Conservation (phyloP, 352 stramenopile genomes). For the Phytophthora tubulina region DNA sequence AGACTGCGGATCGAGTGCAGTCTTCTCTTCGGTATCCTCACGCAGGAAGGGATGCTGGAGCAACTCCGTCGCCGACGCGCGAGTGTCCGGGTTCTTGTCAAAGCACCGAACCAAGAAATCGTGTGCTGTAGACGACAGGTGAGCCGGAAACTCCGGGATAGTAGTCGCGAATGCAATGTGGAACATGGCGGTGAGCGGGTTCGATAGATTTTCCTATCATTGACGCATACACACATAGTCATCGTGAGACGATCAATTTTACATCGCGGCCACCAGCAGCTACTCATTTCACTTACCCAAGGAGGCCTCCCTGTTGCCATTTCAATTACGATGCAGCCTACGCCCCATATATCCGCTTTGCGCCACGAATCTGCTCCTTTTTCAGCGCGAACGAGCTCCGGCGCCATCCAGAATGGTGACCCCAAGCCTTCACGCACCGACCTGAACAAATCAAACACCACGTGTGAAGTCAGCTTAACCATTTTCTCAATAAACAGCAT, state of each 20-base stretch:
- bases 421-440: slow-evolving; percentile 83
- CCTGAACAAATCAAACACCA: slow-evolving; percentile 29
- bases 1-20: slow-evolving; percentile 29
- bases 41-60: slow-evolving; percentile 68
- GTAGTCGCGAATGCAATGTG: slow-evolving; percentile 77
- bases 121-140: slow-evolving; percentile 50
- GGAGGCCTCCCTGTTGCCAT: slow-evolving; percentile 90
- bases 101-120: slow-evolving; percentile 71
- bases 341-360: slow-evolving; percentile 93
- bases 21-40: slow-evolving; percentile 4
- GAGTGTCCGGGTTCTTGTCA: slow-evolving; percentile 64
- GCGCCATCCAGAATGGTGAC: slow-evolving; percentile 96
- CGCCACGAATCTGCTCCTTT: slow-evolving; percentile 77
- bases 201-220: slow-evolving; percentile 74
- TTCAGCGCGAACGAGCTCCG: slow-evolving; percentile 93
- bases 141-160: slow-evolving; percentile 55
- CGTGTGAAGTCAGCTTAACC: background rate
- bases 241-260: too few relatives aligned
- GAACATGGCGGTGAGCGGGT: slow-evolving; percentile 85
- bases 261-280: too few relatives aligned
- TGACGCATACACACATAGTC: background rate
- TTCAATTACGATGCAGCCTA: slow-evolving; percentile 92
- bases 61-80: slow-evolving; percentile 89
- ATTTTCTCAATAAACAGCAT: background rate
- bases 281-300: slow-evolving; percentile 57